A percentile compares a stretch with the other conserved stretches of the same genome.
Evolutionary conservation across 371 early-diverging fungal genomes (phyloP).

Genomic region (Mortierella sp.): DNA sequence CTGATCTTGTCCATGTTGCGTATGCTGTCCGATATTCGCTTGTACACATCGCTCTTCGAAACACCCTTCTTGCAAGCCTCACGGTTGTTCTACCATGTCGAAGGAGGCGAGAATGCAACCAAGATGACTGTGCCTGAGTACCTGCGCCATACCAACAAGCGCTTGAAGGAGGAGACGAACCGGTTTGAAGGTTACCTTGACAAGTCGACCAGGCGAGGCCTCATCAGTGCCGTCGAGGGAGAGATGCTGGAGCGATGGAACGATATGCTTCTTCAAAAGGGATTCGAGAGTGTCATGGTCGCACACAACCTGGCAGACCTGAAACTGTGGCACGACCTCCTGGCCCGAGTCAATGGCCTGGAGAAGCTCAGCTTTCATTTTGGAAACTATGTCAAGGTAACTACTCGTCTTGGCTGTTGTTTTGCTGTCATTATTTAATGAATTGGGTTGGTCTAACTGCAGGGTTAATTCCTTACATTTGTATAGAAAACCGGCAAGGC

Average conservation of each 20-base stretch:
- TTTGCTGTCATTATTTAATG: neutral
- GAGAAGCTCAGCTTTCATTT: slow-evolving; percentile 55
- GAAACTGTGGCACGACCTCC: slow-evolving; percentile 67
- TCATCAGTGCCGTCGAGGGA: slow-evolving; percentile 71
- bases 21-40: slow-evolving; percentile 84
- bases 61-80: slow-evolving; percentile 73
- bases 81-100: slow-evolving; percentile 74
- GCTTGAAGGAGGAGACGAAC: slow-evolving; percentile 78
- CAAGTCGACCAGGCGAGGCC: slow-evolving; percentile 72
- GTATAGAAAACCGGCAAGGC: slow-evolving; percentile 72
- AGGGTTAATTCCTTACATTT: neutral
- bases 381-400: slow-evolving; percentile 64
- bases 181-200: slow-evolving; percentile 77
- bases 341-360: slow-evolving; percentile 62
- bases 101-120: slow-evolving; percentile 68
- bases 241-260: slow-evolving; percentile 75
- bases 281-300: slow-evolving; percentile 80
- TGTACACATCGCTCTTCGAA: slow-evolving; percentile 82
- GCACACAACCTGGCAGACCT: slow-evolving; percentile 70
- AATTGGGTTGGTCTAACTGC: neutral
- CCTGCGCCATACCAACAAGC: slow-evolving; percentile 71
- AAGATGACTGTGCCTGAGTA: slow-evolving; percentile 69
- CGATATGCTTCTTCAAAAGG: slow-evolving; percentile 75
- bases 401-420: neutral
- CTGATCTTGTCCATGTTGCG: slow-evolving; percentile 75